These are phyloP conservation scores for Penicillium desertorum DNA, from an alignment of 495 filamentous ascomycete genomes.

Conservation along the genomic window DNA sequence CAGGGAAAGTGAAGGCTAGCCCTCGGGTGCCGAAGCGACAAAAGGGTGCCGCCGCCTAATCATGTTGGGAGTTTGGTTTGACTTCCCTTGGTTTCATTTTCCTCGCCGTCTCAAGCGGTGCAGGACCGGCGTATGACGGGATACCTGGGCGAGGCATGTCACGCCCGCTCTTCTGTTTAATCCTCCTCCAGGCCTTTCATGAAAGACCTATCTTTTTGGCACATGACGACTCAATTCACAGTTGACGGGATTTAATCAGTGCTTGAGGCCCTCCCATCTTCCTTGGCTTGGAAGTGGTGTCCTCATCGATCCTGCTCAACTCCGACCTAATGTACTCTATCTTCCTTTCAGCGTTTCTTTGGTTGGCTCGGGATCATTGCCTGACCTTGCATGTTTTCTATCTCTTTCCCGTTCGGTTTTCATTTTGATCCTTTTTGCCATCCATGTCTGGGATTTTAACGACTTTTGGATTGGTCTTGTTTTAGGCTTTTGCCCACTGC, in stretches of 20 bases:
- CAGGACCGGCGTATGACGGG: slow-evolving; percentile 39
- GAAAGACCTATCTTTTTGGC: slow-evolving; percentile 23
- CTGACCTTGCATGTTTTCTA: slow-evolving; percentile 20
- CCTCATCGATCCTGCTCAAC: slow-evolving; percentile 21
- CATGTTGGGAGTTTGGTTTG: slow-evolving; percentile 5
- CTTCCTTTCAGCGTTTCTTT: slow-evolving; percentile 36
- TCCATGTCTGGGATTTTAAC: slow-evolving; percentile 28
- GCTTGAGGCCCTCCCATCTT: slow-evolving; percentile 9
- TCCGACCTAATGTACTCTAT: slow-evolving; percentile 39
- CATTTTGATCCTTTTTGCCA: slow-evolving; percentile 17
- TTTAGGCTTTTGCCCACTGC: slow-evolving; percentile 18
- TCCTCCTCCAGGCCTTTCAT: slow-evolving; percentile 29
- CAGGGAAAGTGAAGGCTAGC: slow-evolving; percentile 56
- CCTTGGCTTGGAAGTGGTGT: slow-evolving; percentile 8
- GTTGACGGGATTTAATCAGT: slow-evolving; percentile 26
- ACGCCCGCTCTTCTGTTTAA: slow-evolving; percentile 20
- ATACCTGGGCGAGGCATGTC: slow-evolving; percentile 30
- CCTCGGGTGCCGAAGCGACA: slow-evolving; percentile 57
- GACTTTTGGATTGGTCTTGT: slow-evolving; percentile 24
- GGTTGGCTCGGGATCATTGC: slow-evolving; percentile 28
- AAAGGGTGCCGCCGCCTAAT: slow-evolving; percentile 43
- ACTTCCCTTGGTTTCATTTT: slow-evolving; percentile 19
- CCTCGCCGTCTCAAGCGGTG: slow-evolving; percentile 31
- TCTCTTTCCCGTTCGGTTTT: slow-evolving; percentile 14
- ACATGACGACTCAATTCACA: slow-evolving; percentile 27